Conservation (phyloP, 805 yeast species). For the Yarrowia alimentaria region DNA sequence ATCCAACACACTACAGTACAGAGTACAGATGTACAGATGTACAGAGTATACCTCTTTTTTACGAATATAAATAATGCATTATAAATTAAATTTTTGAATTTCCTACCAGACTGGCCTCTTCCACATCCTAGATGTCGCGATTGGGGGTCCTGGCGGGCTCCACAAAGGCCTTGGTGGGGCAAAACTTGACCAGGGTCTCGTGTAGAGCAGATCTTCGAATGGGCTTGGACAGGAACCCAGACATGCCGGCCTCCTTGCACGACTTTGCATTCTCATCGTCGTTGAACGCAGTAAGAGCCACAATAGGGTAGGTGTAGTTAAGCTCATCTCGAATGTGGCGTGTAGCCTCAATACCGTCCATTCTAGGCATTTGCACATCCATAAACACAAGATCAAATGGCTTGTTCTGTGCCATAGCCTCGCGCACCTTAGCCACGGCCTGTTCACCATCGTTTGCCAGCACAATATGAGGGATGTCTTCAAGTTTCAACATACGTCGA, state of each 20-base stretch:
- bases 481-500: slow-evolving; percentile 73
- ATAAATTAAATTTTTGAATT: too few relatives aligned
- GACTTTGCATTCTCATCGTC: slow-evolving; percentile 79
- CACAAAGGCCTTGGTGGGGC: slow-evolving; percentile 32
- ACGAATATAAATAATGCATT: neutral
- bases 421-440: slow-evolving; percentile 68
- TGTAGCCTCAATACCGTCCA: slow-evolving; percentile 38
- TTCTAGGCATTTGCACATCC: slow-evolving; percentile 38
- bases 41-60: too few relatives aligned
- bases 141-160: slow-evolving; percentile 24
- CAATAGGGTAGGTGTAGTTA: slow-evolving; percentile 70
- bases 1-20: too few relatives aligned
- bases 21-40: too few relatives aligned
- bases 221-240: slow-evolving; percentile 83
- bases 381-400: slow-evolving; percentile 35
- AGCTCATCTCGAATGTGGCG: slow-evolving; percentile 59
- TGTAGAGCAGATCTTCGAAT: slow-evolving; percentile 69
- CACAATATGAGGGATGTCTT: slow-evolving; percentile 67
- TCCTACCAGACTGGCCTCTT: too few relatives aligned
- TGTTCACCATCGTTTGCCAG: slow-evolving; percentile 87
- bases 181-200: slow-evolving; percentile 49
- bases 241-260: slow-evolving; percentile 81
- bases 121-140: neutral
- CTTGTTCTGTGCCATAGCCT: slow-evolving; percentile 41
- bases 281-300: slow-evolving; percentile 90